Evolutionary conservation across 768 basidiomycete species (phyloP).

Genomic region (Panaeolus papilionaceus): DNA sequence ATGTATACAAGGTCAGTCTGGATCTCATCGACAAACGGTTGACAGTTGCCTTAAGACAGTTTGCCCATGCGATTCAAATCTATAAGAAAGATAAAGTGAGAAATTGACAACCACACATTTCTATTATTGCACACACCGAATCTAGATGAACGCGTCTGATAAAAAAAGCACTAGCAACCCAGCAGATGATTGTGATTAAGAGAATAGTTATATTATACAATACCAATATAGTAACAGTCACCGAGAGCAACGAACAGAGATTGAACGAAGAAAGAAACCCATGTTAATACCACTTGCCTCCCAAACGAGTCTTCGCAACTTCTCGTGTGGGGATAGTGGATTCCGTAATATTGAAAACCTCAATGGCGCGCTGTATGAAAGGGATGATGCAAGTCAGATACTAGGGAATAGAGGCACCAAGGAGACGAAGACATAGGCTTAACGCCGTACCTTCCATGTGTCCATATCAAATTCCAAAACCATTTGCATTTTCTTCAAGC

Average conservation of each 20-base stretch:
- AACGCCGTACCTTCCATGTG: constrained; percentile 78
- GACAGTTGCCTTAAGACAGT: too few species aligned
- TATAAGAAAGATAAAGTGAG: too few species aligned
- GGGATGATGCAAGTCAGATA: constrained; percentile 1
- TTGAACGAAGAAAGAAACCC: not conserved
- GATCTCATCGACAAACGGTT: too few species aligned
- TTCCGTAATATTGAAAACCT: constrained; percentile 81
- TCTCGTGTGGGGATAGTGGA: constrained; percentile 79
- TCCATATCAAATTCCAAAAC: constrained; percentile 93
- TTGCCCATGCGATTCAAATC: too few species aligned
- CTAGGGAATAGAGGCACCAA: not conserved
- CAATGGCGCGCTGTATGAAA: constrained; percentile 74
- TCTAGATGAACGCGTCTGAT: too few species aligned
- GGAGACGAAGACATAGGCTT: not conserved
- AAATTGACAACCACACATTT: too few species aligned
- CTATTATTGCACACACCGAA: too few species aligned
- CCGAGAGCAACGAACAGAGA: not conserved
- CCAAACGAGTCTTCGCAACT: constrained; percentile 58
- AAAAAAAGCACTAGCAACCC: not conserved
- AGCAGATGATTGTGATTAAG: not conserved
- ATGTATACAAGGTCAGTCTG: too few species aligned
- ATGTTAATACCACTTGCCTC: constrained; percentile 67
- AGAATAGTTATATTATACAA: constrained; percentile 9
- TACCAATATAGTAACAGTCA: not conserved
- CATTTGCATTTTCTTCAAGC: constrained; percentile 80